Percentiles rank a stretch among this genome's conserved stretches.
phyloP scores from a whole-genome alignment of 192 early-diverging fungal species.

The Endogone sp. region DNA sequence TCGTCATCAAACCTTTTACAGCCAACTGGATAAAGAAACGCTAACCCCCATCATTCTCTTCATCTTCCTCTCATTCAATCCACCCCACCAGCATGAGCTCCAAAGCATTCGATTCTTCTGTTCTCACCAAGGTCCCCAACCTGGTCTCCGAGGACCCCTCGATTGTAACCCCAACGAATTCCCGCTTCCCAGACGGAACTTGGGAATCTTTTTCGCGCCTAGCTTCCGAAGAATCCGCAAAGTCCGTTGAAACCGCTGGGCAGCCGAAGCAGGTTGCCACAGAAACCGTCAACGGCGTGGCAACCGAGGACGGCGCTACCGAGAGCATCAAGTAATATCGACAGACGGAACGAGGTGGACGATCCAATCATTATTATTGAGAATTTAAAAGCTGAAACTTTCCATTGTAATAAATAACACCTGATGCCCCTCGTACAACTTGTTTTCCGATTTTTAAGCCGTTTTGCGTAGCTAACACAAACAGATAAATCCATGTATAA shows the following conservation, averaged over 20 bases:
- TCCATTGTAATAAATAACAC: too few species aligned
- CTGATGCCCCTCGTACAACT: too few species aligned
- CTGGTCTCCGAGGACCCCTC: slow-evolving; percentile 15
- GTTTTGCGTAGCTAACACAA: too few species aligned
- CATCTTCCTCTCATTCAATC: too few species aligned
- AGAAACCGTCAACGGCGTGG: background rate
- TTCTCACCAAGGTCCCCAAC: slow-evolving; percentile 13
- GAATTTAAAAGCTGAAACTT: too few species aligned
- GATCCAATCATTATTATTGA: too few species aligned
- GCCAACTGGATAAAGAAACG: background rate
- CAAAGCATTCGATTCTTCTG: background rate
- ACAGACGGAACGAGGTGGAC: too few species aligned
- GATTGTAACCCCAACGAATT: slow-evolving; percentile 14
- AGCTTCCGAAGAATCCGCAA: background rate
- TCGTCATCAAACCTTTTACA: too few species aligned
- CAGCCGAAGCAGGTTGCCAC: background rate
- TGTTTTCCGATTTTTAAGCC: too few species aligned
- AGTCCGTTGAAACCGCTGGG: too few species aligned
- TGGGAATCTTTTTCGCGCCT: slow-evolving; percentile 1
- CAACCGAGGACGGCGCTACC: background rate
- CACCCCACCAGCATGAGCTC: background rate
- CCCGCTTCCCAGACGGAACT: slow-evolving; percentile 10
- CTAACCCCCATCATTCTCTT: background rate
- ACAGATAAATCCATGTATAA: too few species aligned
- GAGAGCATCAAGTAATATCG: too few species aligned